Evolutionary conservation across 2,329 filamentous ascomycete genomes (phyloP).

Genomic region (Cryphonectria radicalis): DNA sequence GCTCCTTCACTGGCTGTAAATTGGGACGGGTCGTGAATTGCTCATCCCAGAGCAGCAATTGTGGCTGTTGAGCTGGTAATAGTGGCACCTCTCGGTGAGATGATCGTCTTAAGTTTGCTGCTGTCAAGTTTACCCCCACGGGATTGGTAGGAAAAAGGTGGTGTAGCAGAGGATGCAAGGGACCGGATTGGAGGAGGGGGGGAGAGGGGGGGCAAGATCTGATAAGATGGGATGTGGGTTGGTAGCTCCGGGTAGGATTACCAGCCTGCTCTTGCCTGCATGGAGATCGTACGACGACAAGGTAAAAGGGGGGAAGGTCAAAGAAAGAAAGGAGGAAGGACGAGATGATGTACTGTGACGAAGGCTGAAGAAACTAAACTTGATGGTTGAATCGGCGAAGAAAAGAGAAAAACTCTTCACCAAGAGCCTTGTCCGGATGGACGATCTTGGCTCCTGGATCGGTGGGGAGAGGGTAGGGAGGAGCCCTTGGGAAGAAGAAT

Average conservation of each 20-base stretch:
- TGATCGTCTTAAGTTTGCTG: background rate
- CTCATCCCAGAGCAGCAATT: background rate
- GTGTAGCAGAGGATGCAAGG: constrained; percentile 1
- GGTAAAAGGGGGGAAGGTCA: background rate
- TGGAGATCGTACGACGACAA: constrained; percentile 8
- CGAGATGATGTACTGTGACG: constrained; percentile 14
- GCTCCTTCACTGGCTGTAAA: background rate
- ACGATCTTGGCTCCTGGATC: constrained; percentile 16
- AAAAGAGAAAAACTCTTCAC: constrained; percentile 4
- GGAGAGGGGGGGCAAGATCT: background rate
- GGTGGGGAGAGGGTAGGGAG: constrained; percentile 3
- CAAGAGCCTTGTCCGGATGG: constrained; percentile 9
- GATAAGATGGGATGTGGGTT: constrained; percentile 10
- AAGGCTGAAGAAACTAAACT: background rate
- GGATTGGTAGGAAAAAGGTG: background rate
- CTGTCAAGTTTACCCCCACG: background rate
- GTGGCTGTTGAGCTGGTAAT: background rate
- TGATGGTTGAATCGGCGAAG: background rate
- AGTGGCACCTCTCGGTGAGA: background rate
- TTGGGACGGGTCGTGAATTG: background rate
- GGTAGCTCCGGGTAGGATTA: background rate
- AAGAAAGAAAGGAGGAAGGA: background rate
- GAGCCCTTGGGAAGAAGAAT: background rate
- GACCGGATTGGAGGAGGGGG: background rate
- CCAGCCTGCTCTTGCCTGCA: background rate